phyloP scores from a whole-genome alignment of 495 filamentous ascomycete species.

The Jackrogersella minutella region DNA sequence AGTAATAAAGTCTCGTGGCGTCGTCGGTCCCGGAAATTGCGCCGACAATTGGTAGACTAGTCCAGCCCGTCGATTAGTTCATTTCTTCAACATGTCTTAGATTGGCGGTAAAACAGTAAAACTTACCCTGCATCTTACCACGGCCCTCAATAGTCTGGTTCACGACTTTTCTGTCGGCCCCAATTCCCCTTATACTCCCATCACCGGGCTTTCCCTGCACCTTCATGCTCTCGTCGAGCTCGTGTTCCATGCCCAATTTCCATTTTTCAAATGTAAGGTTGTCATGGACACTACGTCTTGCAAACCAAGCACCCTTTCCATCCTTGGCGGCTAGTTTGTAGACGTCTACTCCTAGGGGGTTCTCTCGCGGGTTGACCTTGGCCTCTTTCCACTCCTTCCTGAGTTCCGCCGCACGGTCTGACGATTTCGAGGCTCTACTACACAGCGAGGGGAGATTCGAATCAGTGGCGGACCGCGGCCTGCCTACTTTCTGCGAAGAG shows the following conservation, averaged over 20 bases:
- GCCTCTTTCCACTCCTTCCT: conserved; percentile 88
- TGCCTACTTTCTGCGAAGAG: conserved; percentile 40
- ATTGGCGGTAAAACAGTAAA: no score
- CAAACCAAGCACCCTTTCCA: conserved; percentile 89
- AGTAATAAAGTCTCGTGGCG: conserved; percentile 87
- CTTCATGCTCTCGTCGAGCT: conserved; percentile 71
- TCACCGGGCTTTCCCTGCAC: conserved; percentile 66
- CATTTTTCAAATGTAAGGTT: conserved; percentile 72
- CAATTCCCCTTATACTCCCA: conserved; percentile 82
- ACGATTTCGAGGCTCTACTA: conserved; percentile 35
- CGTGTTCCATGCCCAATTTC: conserved; percentile 63
- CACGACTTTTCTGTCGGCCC: conserved; percentile 77
- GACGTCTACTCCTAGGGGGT: conserved; percentile 76
- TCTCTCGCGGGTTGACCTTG: conserved; percentile 73
- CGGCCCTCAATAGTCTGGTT: conserved; percentile 59
- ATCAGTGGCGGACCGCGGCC: conserved; percentile 44
- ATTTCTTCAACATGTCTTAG: neutral
- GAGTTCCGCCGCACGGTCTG: conserved; percentile 50
- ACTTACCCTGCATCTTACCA: conserved; percentile 66
- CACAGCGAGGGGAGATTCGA: conserved; percentile 35
- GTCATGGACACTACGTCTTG: conserved; percentile 81
- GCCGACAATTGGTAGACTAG: conserved; percentile 84
- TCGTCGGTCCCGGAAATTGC: conserved; percentile 87
- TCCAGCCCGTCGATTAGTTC: conserved; percentile 11
- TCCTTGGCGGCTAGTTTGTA: conserved; percentile 84